These are phyloP conservation scores for Penicillium argentinense DNA, from an alignment of 495 filamentous ascomycete genomes.

Conservation along the genomic window DNA sequence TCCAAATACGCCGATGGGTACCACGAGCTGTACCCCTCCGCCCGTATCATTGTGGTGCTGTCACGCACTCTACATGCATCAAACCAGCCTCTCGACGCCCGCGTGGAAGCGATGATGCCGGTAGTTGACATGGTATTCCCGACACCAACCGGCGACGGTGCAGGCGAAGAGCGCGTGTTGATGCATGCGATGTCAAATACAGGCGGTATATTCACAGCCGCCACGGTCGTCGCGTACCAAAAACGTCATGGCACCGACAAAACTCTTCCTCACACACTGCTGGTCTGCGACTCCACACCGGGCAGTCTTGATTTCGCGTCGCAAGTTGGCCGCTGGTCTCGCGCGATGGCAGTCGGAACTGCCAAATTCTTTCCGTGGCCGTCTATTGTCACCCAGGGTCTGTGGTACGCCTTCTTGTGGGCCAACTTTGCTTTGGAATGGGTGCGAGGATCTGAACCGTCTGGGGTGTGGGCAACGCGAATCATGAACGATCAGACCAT, in stretches of 20 bases:
- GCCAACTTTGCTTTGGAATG: conserved; percentile 13
- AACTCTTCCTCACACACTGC: conserved; percentile 42
- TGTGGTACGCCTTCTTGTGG: conserved; percentile 41
- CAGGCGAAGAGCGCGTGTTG: conserved; percentile 34
- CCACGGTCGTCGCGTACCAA: conserved; percentile 48
- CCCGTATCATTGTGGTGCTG: conserved; percentile 48
- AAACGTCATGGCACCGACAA: conserved; percentile 32
- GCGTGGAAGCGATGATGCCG: conserved; percentile 48
- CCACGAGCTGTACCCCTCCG: conserved; percentile 45
- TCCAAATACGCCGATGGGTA: conserved; percentile 55
- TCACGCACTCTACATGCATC: conserved; percentile 47
- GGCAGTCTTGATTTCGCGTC: conserved; percentile 47
- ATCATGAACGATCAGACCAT: conserved; percentile 25
- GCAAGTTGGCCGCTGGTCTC: conserved; percentile 50
- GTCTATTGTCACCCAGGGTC: conserved; percentile 41
- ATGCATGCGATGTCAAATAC: conserved; percentile 54
- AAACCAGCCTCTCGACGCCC: conserved; percentile 38
- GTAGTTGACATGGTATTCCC: conserved; percentile 48
- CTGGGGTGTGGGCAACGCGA: conserved; percentile 22
- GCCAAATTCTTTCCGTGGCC: conserved; percentile 50
- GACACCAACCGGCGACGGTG: conserved; percentile 18
- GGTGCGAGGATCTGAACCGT: conserved; percentile 16
- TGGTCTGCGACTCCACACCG: conserved; percentile 53
- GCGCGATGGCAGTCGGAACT: conserved; percentile 52
- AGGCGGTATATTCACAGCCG: conserved; percentile 49